Base-by-base conservation (phyloP, 345 rosid genomes). In the Physaria fendleri region DNA sequence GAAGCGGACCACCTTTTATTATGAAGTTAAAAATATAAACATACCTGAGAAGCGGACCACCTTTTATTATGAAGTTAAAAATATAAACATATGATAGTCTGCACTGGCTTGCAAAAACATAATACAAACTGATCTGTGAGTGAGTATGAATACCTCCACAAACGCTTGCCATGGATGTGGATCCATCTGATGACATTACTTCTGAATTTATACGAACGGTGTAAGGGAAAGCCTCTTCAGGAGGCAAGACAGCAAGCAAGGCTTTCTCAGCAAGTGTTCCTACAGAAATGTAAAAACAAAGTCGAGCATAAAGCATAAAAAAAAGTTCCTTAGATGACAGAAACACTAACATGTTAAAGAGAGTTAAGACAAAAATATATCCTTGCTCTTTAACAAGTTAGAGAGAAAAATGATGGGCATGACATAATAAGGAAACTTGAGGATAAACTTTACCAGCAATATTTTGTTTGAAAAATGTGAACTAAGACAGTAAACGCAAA, bases 261-360 rank as follows among this genome's bases (percentile, higher is more conserved):
- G 98, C 97, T 74, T 92, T 92, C 78, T 92, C 98, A 4, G 98
- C 98, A 35, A 93, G 90, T 63, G 95, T 86, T 69, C 99, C 98
- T 88, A 54, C 51, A 67, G 59, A 58, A 18, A 30, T 16, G 38
- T 30, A 54, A 39, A 39, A 58, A n/a, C 15, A 6, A 10, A 16
- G 23, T 58, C 40, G 42, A 59, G 41, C 22, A 35, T 37, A 35
- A 33, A 15, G 6, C 38, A 40, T 24, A 48, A 15, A 20, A 37
- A 37, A 16, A 4, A 7, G 1, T 30, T 24, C 33, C 8, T 10
- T 38, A 28, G 57, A 47, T 46, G 43, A 21, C 2, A 21, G 13
- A 48, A 48, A 25, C 47, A 20, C 16, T 50, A 42, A 32, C 16
- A 42, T n/a, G 59, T 30, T 16, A n/a, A 13, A 50, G 16, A 14